Evolutionary conservation across 2,329 filamentous ascomycete species (phyloP).

Genomic region (Albifimbria verrucaria): DNA sequence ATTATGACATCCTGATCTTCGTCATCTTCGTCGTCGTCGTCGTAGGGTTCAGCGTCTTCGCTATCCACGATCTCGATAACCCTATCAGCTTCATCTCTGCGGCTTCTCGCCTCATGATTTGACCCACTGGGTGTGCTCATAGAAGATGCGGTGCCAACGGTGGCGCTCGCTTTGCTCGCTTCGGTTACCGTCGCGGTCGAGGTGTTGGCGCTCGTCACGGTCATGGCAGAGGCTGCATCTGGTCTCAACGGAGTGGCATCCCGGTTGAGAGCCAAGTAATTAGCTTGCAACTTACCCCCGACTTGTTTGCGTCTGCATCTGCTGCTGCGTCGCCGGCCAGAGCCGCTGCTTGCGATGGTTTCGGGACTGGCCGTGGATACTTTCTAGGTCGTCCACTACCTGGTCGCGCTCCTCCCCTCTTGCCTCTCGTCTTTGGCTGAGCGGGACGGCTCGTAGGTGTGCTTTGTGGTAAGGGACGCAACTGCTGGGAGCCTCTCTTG

Average conservation of each 20-base stretch:
- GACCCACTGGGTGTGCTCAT: background rate
- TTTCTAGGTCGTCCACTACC: constrained; percentile 37
- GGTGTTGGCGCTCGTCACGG: no score
- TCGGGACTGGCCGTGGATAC: constrained; percentile 25
- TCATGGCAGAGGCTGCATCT: no score
- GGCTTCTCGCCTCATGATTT: background rate
- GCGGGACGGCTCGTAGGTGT: constrained; percentile 2
- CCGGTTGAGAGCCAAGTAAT: no score
- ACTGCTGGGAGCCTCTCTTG: constrained; percentile 15
- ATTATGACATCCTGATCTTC: constrained; percentile 29
- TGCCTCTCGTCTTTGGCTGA: constrained; percentile 28
- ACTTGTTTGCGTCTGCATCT: no score
- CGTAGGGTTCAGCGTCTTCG: constrained; percentile 16
- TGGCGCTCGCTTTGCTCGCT: no score
- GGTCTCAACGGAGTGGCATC: no score
- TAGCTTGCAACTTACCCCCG: no score
- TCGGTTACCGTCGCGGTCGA: no score
- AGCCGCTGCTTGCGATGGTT: constrained; percentile 9
- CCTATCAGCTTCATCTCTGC: background rate
- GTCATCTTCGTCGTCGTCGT: constrained; percentile 18
- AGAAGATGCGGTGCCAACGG: background rate
- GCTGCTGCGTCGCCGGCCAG: no score
- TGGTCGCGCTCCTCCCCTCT: constrained; percentile 34
- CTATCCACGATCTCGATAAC: constrained; percentile 25
- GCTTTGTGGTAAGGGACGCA: background rate